These are phyloP conservation scores for Pyrenochaeta sp. DNA, from an alignment of 2,329 filamentous ascomycete species.

Conservation along the genomic window DNA sequence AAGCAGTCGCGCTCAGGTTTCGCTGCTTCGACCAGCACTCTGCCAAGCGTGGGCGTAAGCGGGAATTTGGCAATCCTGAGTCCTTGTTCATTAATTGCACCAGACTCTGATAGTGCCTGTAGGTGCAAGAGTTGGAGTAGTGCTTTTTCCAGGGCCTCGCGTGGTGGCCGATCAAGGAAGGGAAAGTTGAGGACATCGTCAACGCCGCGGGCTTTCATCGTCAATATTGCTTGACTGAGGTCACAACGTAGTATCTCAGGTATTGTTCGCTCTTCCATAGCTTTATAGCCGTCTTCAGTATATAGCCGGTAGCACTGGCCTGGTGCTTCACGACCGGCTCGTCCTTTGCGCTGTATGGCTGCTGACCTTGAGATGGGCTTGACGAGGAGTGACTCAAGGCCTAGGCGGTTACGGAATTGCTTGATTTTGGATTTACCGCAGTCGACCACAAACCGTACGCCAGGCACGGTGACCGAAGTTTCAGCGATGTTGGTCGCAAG, in stretches of 20 bases:
- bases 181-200: slow-evolving; percentile 84
- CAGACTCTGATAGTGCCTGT: slow-evolving; percentile 75
- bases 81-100: slow-evolving; percentile 77
- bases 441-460: slow-evolving; percentile 90
- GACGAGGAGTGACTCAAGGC: slow-evolving; percentile 87
- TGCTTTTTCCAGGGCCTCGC: slow-evolving; percentile 81
- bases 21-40: slow-evolving; percentile 83
- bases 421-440: slow-evolving; percentile 95
- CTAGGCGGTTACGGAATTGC: slow-evolving; percentile 83
- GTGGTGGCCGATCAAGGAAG: slow-evolving; percentile 80
- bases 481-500: slow-evolving; percentile 98
- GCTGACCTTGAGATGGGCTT: slow-evolving; percentile 94
- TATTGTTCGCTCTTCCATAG: slow-evolving; percentile 75
- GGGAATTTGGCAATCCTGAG: slow-evolving; percentile 83
- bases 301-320: slow-evolving; percentile 92
- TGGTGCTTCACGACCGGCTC: slow-evolving; percentile 89
- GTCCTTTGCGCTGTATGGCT: slow-evolving; percentile 88
- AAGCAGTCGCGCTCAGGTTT: slow-evolving; percentile 76
- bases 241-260: slow-evolving; percentile 94
- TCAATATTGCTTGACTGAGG: slow-evolving; percentile 83
- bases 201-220: slow-evolving; percentile 91
- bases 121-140: slow-evolving; percentile 82
- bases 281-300: slow-evolving; percentile 77
- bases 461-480: slow-evolving; percentile 94
- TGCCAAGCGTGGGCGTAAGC: slow-evolving; percentile 79